Base-by-base conservation (phyloP, 257 asterid species). In the Cordia subcordata region DNA sequence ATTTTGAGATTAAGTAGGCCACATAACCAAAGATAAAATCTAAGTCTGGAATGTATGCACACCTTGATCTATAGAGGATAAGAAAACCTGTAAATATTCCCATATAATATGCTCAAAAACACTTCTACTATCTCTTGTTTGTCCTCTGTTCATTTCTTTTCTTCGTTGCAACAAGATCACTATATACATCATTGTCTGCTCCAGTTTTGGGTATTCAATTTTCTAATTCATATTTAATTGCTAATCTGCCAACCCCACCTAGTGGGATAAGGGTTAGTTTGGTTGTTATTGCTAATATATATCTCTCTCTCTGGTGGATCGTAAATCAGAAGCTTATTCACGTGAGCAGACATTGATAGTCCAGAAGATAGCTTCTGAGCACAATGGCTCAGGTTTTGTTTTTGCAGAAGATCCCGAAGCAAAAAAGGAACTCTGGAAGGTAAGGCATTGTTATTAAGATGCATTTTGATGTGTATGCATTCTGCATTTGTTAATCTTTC, bases 401-500 rank as follows among this genome's bases (percentile, higher is more conserved):
- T 92, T 88, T 68, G 90, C 93, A 10, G 90, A 88, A 74, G 91
- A 86, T 57, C 83, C 96, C 63, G 95, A 93, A 66, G 94, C 84
- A 0, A 93, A 93, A 72, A 84, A 79, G 66, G 99, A 93, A 73
- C 94, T 93, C 42, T 93, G 99, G 99, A 93, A 80, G 95, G 96
- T 93, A 62, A 46, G 60, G 14, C 44, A 10, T 37, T 14, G 38
- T 39, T 20, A n/a, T 5, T 44, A 10, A 11, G 44, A 1, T 56
- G 21, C 20, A 61, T 38, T 49, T 14, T 47, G 40, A 54, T 27
- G 35, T 27, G 27, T 45, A 17, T 15, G 37, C 13, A 15, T 53
- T 38, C 27, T 46, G 49, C 14, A 23, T 50, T 57, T 8, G 5
- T 59, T 62, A 23, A 33, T 53, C 46, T 57, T 35, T 62, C 21